Evolutionary conservation across 208 protist species (phyloP).

Genomic region (Wallacemonas sp.): DNA sequence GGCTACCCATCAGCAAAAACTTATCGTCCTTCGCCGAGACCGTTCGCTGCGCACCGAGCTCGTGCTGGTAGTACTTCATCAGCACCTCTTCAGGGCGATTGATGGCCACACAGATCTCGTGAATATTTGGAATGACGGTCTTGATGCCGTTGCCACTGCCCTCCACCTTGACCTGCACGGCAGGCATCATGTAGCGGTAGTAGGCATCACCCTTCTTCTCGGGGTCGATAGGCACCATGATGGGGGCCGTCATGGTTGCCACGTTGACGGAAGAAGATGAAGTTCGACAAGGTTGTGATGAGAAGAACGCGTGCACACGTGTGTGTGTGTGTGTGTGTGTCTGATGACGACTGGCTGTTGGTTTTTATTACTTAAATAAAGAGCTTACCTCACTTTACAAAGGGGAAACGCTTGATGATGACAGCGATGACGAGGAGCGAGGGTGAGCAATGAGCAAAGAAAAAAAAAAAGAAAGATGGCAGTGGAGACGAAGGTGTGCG

Average conservation of each 20-base stretch:
- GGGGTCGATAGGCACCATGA: conserved; percentile 88
- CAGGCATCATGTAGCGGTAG: conserved; percentile 95
- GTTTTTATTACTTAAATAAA: conserved; percentile 1
- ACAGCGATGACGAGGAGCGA: no score
- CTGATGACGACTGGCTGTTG: not conserved
- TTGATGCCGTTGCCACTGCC: conserved; percentile 95
- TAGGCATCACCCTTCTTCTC: conserved; percentile 86
- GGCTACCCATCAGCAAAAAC: conserved; percentile 85
- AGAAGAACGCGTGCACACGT: no score
- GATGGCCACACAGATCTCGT: conserved; percentile 86
- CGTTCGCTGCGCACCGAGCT: conserved; percentile 82
- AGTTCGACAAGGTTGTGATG: no score
- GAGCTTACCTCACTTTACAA: not conserved
- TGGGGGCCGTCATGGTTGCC: conserved; percentile 51
- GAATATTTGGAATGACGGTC: conserved; percentile 93
- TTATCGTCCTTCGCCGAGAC: conserved; percentile 84
- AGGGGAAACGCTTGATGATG: not conserved
- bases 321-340: not conserved
- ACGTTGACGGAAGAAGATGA: not conserved
- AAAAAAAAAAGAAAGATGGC: conserved; percentile 9
- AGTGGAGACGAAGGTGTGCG: no score
- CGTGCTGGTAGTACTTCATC: conserved; percentile 90
- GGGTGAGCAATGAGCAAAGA: not conserved
- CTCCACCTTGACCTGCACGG: conserved; percentile 89
- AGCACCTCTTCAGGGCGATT: conserved; percentile 87